Evolutionary conservation across 2,329 filamentous ascomycete genomes (phyloP).

Genomic region (Paecilomyces niveus): DNA sequence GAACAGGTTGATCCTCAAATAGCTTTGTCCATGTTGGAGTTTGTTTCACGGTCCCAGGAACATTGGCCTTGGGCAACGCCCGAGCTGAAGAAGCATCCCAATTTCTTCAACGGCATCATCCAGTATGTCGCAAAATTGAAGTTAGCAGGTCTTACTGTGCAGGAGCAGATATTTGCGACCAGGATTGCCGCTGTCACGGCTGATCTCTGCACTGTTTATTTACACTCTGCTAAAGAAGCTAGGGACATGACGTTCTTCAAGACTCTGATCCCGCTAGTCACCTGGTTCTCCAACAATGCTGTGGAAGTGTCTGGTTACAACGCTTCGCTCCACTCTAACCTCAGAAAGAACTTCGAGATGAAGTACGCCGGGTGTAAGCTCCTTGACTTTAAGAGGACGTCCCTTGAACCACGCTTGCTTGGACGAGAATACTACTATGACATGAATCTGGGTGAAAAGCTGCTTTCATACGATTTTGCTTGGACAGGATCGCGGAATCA

Average conservation of each 20-base stretch:
- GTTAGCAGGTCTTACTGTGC: constrained; percentile 42
- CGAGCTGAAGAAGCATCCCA: constrained; percentile 64
- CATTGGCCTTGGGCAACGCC: constrained; percentile 94
- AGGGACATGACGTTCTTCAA: constrained; percentile 62
- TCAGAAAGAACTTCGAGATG: constrained; percentile 74
- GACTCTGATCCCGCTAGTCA: constrained; percentile 64
- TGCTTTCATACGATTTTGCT: constrained; percentile 68
- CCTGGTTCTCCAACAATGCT: constrained; percentile 73
- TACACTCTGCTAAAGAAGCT: constrained; percentile 76
- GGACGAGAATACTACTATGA: constrained; percentile 82
- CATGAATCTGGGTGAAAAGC: constrained; percentile 62
- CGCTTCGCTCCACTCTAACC: constrained; percentile 73
- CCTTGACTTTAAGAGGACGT: constrained; percentile 72
- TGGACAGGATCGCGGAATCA: constrained; percentile 63
- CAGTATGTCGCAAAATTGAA: constrained; percentile 60
- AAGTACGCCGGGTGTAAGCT: constrained; percentile 69
- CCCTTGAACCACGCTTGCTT: constrained; percentile 57
- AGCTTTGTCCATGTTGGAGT: constrained; percentile 71
- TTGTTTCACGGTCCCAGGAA: constrained; percentile 81
- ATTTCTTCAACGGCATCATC: constrained; percentile 66
- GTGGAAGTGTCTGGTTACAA: constrained; percentile 80
- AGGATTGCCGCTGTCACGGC: constrained; percentile 74
- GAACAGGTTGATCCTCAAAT: constrained; percentile 57
- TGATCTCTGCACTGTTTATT: constrained; percentile 82
- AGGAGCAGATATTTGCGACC: constrained; percentile 51